Conservation (phyloP, 164 flowering plant genomes). For the Macadamia integrifolia region DNA sequence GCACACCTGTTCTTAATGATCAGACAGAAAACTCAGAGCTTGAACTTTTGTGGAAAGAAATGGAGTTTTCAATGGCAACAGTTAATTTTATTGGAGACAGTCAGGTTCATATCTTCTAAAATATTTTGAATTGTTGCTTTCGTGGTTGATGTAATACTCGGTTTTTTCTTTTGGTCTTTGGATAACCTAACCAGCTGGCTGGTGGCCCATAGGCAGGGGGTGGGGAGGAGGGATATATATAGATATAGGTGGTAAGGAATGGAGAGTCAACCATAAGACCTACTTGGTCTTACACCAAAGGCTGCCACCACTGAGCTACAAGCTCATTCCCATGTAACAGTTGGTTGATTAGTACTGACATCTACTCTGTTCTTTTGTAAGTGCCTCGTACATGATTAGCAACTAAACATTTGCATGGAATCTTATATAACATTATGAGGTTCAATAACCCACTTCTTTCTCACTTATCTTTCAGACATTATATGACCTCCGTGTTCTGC, state of each 20-base stretch:
- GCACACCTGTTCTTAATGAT: conserved; percentile 6
- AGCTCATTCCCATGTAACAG: too few relatives aligned
- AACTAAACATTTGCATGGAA: not conserved
- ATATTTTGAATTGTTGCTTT: not conserved
- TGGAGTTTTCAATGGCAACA: conserved; percentile 56
- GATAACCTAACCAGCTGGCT: too few relatives aligned
- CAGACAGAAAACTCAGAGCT: conserved; percentile 51
- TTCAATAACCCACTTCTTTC: too few relatives aligned
- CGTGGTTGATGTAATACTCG: not conserved
- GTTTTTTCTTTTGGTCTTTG: not conserved
- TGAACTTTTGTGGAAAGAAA: conserved; percentile 76
- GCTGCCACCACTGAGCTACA: too few relatives aligned
- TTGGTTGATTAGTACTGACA: not conserved
- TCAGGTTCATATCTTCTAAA: conserved; percentile 34
- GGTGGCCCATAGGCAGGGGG: too few relatives aligned
- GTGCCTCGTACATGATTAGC: not conserved
- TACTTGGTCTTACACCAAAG: too few relatives aligned
- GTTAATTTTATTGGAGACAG: conserved; percentile 30
- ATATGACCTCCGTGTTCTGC: too few relatives aligned
- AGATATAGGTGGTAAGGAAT: too few relatives aligned
- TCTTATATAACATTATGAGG: not conserved
- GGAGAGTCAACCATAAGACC: too few relatives aligned
- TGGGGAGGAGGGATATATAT: too few relatives aligned
- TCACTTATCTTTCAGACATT: too few relatives aligned
- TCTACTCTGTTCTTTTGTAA: not conserved